Evolutionary conservation across 805 yeast species (phyloP).

Genomic region (Yamadazyma ubonensis): DNA sequence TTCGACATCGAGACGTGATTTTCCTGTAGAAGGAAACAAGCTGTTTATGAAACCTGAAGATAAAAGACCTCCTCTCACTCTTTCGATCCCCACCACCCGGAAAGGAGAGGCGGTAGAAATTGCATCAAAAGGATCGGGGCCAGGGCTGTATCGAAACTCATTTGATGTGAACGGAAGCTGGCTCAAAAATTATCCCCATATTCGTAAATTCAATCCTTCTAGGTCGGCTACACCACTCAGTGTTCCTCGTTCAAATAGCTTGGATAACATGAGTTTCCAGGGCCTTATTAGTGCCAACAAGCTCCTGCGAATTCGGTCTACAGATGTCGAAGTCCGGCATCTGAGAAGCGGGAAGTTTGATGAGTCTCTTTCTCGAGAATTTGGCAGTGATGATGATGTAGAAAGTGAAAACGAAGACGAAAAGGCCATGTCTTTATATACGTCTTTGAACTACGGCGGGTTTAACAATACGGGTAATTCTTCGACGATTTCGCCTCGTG

Average conservation of each 20-base stretch:
- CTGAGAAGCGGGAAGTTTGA: conserved; percentile 14
- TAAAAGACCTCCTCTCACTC: conserved; percentile 39
- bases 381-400: conserved; percentile 14
- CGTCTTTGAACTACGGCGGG: conserved; percentile 45
- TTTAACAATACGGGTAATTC: conserved; percentile 23
- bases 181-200: conserved; percentile 30
- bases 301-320: conserved; percentile 13
- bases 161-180: conserved; percentile 18
- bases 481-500: conserved; percentile 20
- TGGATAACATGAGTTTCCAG: conserved; percentile 15
- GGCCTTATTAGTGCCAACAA: conserved; percentile 13
- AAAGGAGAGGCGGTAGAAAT: conserved; percentile 79
- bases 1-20: conserved; percentile 12
- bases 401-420: conserved; percentile 59
- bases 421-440: conserved; percentile 64
- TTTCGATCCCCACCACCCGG: conserved; percentile 82
- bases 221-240: conserved; percentile 10
- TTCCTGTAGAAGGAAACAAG: conserved; percentile 5
- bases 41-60: conserved; percentile 1
- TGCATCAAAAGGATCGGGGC: too few relatives aligned
- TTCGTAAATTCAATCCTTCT: conserved; percentile 14
- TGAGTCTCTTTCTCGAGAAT: conserved; percentile 2
- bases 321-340: conserved; percentile 9
- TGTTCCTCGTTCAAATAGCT: conserved; percentile 13
- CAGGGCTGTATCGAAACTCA: too few relatives aligned